Evolutionary conservation across 805 yeast species (phyloP).

Genomic region (Yamadazyma kitorensis): DNA sequence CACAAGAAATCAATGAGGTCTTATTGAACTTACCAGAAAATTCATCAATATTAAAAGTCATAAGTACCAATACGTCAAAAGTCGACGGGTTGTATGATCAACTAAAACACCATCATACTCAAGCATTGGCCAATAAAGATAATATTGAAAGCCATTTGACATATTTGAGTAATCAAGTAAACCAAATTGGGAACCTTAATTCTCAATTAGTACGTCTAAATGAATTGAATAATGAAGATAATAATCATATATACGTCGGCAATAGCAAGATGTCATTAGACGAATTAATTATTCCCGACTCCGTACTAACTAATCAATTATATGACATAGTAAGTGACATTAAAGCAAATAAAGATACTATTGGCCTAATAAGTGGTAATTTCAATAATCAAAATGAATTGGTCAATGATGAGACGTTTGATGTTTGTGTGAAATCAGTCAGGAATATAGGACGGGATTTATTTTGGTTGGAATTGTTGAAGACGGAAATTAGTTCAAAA

Average conservation of each 20-base stretch:
- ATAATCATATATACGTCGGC: conserved; percentile 16
- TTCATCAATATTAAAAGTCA: conserved; percentile 16
- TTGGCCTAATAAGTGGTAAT: conserved; percentile 54
- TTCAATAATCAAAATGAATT: conserved; percentile 33
- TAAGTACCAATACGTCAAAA: conserved; percentile 18
- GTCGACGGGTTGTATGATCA: conserved; percentile 29
- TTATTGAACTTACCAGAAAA: conserved; percentile 15
- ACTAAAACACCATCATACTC: conserved; percentile 31
- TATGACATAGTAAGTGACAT: conserved; percentile 65
- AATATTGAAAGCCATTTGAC: conserved; percentile 28
- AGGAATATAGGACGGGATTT: conserved; percentile 38
- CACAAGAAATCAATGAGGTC: conserved; percentile 5
- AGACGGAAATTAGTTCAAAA: conserved; percentile 25
- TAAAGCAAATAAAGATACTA: conserved; percentile 67
- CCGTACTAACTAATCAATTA: conserved; percentile 51
- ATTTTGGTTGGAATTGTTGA: conserved; percentile 40
- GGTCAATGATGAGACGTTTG: conserved; percentile 31
- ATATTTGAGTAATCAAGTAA: conserved; percentile 26
- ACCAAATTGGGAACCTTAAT: conserved; percentile 21
- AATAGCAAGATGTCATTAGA: conserved; percentile 22
- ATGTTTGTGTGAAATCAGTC: conserved; percentile 32
- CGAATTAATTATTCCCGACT: conserved; percentile 39
- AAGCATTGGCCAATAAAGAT: conserved; percentile 33
- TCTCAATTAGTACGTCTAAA: conserved; percentile 23
- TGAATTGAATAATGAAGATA: conserved; percentile 19